phyloP scores from a whole-genome alignment of 2,329 filamentous ascomycete species.

The Didymella pinodella region DNA sequence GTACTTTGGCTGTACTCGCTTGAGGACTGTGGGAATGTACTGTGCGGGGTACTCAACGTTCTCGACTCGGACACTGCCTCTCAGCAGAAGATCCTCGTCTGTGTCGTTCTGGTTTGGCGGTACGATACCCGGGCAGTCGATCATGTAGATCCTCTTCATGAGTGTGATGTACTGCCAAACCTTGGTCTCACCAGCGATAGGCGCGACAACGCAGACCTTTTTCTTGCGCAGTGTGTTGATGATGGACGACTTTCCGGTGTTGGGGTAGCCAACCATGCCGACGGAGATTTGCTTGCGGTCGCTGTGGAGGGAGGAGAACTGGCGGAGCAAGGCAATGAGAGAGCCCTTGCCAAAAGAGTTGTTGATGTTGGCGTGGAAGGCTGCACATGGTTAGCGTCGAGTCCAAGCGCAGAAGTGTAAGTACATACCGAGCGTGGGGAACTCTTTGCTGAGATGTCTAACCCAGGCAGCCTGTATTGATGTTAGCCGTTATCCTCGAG shows the following conservation, averaged over 20 bases:
- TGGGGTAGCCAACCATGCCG: conserved; percentile 88
- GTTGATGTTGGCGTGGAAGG: conserved; percentile 92
- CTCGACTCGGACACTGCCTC: conserved; percentile 92
- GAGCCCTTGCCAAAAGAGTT: conserved; percentile 98
- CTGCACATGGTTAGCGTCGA: conserved; percentile 48
- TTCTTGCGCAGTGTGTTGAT: conserved; percentile 97
- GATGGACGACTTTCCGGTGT: conserved; percentile 94
- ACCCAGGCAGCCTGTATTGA: conserved; percentile 85
- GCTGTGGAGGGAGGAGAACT: conserved; percentile 89
- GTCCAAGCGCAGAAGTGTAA: neutral
- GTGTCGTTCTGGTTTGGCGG: conserved; percentile 86
- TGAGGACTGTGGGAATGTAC: conserved; percentile 85
- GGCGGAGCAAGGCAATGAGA: conserved; percentile 86
- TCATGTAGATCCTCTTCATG: conserved; percentile 93
- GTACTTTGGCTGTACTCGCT: conserved; percentile 82
- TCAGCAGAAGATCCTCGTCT: conserved; percentile 84
- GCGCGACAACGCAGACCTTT: conserved; percentile 91
- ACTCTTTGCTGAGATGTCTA: conserved; percentile 83
- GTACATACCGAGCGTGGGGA: conserved; percentile 74
- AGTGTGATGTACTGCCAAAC: conserved; percentile 98
- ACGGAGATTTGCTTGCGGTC: conserved; percentile 95
- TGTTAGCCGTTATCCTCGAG: conserved; percentile 34
- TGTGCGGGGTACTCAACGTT: conserved; percentile 97
- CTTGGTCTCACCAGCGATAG: conserved; percentile 95
- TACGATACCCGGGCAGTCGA: conserved; percentile 96